phyloP scores from a whole-genome alignment of 148 eudicot species.

The Cornus suecica region DNA sequence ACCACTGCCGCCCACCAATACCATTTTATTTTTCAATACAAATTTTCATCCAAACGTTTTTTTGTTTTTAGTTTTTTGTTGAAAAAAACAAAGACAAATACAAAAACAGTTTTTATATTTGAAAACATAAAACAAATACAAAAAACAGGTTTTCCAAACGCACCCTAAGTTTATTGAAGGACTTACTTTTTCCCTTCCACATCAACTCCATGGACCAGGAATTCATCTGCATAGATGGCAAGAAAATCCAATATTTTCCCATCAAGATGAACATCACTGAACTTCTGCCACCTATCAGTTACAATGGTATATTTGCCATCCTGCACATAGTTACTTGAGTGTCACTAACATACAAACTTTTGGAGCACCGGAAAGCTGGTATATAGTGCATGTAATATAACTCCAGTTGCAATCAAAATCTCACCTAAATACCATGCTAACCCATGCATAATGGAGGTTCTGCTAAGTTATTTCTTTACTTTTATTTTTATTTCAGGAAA shows the following conservation, averaged over 20 bases:
- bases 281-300: constrained; percentile 99
- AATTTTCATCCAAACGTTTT: too few relatives aligned
- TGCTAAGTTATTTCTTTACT: neutral
- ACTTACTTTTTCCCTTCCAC: constrained; percentile 98
- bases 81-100: too few relatives aligned
- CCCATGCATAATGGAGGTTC: neutral
- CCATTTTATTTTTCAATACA: too few relatives aligned
- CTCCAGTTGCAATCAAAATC: neutral
- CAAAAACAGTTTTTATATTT: too few relatives aligned
- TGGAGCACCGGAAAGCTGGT: neutral
- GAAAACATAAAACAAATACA: too few relatives aligned
- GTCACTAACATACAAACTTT: constrained; percentile 2
- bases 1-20: too few relatives aligned
- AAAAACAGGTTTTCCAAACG: too few relatives aligned
- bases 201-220: constrained; percentile 98
- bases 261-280: constrained; percentile 75
- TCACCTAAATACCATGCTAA: neutral
- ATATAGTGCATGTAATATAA: neutral
- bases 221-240: constrained; percentile 85
- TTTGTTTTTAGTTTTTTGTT: too few relatives aligned
- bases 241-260: constrained; percentile 65
- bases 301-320: constrained; percentile 85
- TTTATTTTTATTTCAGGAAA: neutral
- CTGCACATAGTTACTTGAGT: constrained; percentile 38
- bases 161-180: too few relatives aligned